These are phyloP conservation scores for Metschnikowia matae DNA, from an alignment of 805 yeast genomes.

Conservation along the genomic window DNA sequence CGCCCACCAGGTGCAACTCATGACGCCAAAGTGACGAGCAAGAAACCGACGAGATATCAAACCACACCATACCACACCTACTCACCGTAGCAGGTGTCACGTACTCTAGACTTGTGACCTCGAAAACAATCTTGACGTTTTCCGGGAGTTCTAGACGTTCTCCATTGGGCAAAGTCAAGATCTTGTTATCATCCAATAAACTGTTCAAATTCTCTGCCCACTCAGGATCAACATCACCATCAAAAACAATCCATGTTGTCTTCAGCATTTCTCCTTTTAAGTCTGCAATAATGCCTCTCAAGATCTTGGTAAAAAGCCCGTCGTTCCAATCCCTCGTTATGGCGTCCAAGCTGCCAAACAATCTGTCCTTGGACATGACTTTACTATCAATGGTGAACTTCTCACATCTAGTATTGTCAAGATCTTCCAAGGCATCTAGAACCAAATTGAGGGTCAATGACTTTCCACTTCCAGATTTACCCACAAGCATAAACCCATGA, in stretches of 20 bases:
- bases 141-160: conserved; percentile 70
- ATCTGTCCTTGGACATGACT: conserved; percentile 56
- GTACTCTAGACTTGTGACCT: conserved; percentile 57
- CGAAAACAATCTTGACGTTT: conserved; percentile 68
- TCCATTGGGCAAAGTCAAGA: conserved; percentile 83
- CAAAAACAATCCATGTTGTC: conserved; percentile 75
- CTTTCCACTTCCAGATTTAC: conserved; percentile 75
- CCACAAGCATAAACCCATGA: conserved; percentile 80
- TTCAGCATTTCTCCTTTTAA: conserved; percentile 54
- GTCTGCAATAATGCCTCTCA: conserved; percentile 56
- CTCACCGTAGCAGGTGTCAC: conserved; percentile 92
- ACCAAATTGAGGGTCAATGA: conserved; percentile 49
- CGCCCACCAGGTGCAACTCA: conserved; percentile 6
- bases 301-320: conserved; percentile 68
- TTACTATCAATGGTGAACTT: conserved; percentile 66
- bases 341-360: conserved; percentile 69
- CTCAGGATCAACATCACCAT: conserved; percentile 89
- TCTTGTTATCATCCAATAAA: conserved; percentile 81
- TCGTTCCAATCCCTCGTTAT: conserved; percentile 91
- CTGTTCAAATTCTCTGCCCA: conserved; percentile 92
- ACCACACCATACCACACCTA: conserved; percentile 86
- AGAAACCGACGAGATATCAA: conserved; percentile 37
- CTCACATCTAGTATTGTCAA: conserved; percentile 31
- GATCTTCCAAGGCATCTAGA: conserved; percentile 37
- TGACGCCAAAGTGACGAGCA: conserved; percentile 16